Evolutionary conservation across 2,329 filamentous ascomycete species (phyloP), one percentile per base, ranked within the genome.

Genomic region (Hawksworthiomyces lignivorus): DNA sequence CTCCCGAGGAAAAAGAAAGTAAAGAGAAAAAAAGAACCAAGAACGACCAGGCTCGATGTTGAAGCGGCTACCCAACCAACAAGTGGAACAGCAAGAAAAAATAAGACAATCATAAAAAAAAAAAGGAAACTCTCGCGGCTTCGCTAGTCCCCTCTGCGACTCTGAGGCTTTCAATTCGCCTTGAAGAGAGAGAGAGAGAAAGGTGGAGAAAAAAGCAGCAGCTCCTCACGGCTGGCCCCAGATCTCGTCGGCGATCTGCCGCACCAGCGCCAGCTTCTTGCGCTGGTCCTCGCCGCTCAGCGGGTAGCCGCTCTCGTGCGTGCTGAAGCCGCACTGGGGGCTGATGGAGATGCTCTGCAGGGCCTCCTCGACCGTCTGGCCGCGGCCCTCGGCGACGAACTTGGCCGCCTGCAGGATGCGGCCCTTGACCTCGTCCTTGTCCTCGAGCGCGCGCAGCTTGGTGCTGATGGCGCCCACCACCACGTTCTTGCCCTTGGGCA

Each of bases 311-410:
- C 74, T 78, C 51, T 82, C 77, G 57, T 89, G 84, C 27, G 79
- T 85, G 27, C 82, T 84, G 59, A 84, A 84, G 6, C 80, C 81
- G 56, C 81, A 85, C 64, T 87, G 82, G 0, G 83, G 82, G 55
- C 77, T 83, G 15, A 86, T 72, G 41, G 72, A 72, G 36, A 88
- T 64, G 51, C 80, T 75, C 61, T 82, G 72, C 11, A 89, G 65
- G 0, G 82, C 82, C 58, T 87, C 75, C 57, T 85, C 74, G 34
- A 69, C 67, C 3, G 67, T 75, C 62, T 83, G 69, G 9, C 73
- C 74, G 40, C 71, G 78, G 0, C 83, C 84, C 60, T 82, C 70
- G 1, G 82, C 82, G 20, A 88, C 74, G 58, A 78, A 80, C 37
- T 82, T 75, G 3, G 82, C 84, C 0, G 79, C 80, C 47, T 68